These are phyloP conservation scores for Epichloe sylvatica DNA, from an alignment of 2,329 filamentous ascomycete genomes.

Conservation along the genomic window DNA sequence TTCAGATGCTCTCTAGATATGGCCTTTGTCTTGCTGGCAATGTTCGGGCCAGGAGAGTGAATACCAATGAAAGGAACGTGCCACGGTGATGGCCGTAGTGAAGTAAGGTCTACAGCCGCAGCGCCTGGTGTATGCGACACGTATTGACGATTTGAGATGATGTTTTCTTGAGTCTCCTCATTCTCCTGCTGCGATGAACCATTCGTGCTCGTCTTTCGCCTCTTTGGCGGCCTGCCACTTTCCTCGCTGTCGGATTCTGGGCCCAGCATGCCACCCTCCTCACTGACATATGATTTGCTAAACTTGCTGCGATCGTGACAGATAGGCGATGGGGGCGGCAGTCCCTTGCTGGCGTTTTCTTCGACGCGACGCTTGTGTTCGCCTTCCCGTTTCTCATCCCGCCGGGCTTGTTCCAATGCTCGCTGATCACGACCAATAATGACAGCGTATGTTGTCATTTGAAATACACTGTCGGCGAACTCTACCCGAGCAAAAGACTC, in stretches of 20 bases:
- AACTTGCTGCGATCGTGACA: slow-evolving; percentile 39
- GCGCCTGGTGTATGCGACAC: slow-evolving; percentile 46
- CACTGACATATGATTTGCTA: slow-evolving; percentile 53
- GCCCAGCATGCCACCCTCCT: slow-evolving; percentile 54
- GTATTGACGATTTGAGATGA: slow-evolving; percentile 45
- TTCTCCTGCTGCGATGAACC: slow-evolving; percentile 29
- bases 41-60: slow-evolving; percentile 51
- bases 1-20: slow-evolving; percentile 64
- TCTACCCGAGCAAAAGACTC: slow-evolving; percentile 48
- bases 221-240: slow-evolving; percentile 30
- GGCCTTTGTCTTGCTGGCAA: slow-evolving; percentile 50
- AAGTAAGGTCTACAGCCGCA: slow-evolving; percentile 44
- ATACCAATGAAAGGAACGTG: slow-evolving; percentile 56
- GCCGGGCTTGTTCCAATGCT: slow-evolving; percentile 40
- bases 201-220: slow-evolving; percentile 31
- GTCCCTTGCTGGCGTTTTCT: slow-evolving; percentile 32
- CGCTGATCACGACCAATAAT: slow-evolving; percentile 58
- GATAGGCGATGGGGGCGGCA: slow-evolving; percentile 39
- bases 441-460: slow-evolving; percentile 62
- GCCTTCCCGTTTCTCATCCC: slow-evolving; percentile 34
- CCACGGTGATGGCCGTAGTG: slow-evolving; percentile 45
- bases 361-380: slow-evolving; percentile 30
- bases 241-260: slow-evolving; percentile 45
- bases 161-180: slow-evolving; percentile 30
- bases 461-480: slow-evolving; percentile 63